Percentiles rank a stretch among this genome's conserved stretches.
These are phyloP conservation scores for Gleditsia sinensis DNA, from an alignment of 306 rosid genomes.

Conservation along the genomic window DNA sequence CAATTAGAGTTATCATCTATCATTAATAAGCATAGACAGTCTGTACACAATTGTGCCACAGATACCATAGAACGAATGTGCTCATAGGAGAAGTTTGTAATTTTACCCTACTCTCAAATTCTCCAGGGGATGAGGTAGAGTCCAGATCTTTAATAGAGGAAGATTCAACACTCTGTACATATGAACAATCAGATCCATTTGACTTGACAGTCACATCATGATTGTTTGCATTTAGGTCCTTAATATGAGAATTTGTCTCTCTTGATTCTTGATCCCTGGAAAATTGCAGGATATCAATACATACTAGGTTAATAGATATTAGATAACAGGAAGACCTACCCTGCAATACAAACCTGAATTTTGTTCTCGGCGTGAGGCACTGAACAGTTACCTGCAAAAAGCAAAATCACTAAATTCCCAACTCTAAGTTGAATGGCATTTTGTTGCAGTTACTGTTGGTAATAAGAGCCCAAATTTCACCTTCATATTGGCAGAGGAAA, in stretches of 20 bases:
- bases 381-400: constrained; percentile 55
- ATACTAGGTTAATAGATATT: constrained; percentile 13
- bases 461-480: constrained; percentile 5
- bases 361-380: constrained; percentile 51
- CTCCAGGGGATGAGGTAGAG: constrained; percentile 39
- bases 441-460: constrained; percentile 21
- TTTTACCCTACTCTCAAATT: constrained; percentile 47
- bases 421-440: constrained; percentile 31
- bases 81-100: constrained; percentile 18
- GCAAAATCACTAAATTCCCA: constrained; percentile 38
- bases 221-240: constrained; percentile 36
- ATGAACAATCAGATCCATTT: constrained; percentile 47
- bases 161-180: constrained; percentile 42
- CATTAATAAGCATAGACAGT: constrained; percentile 1
- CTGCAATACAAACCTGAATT: constrained; percentile 46
- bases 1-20: constrained; percentile 19
- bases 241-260: constrained; percentile 32
- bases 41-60: constrained; percentile 20
- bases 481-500: constrained; percentile 9
- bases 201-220: constrained; percentile 39
- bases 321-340: constrained; percentile 7
- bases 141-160: constrained; percentile 46
- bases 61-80: constrained; percentile 21
- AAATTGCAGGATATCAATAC: constrained; percentile 26
- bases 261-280: constrained; percentile 47